Conservation (phyloP, 2,329 filamentous ascomycete species). For the Venturia asperata region DNA sequence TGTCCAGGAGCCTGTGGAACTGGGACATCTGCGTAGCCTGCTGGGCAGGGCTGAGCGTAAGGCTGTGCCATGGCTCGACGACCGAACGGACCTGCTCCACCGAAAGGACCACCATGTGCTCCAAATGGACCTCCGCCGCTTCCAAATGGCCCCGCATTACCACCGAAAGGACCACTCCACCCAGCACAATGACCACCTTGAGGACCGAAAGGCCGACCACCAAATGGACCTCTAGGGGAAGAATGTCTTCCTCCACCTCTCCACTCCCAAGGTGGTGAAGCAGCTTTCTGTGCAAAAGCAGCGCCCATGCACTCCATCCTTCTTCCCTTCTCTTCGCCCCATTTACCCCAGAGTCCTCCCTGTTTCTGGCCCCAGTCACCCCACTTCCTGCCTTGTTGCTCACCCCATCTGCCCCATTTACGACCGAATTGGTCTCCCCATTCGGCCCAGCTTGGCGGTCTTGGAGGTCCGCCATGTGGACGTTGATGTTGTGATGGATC, state of each 20-base stretch:
- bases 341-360: conserved; percentile 5
- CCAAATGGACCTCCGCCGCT: neutral
- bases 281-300: conserved; percentile 11
- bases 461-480: neutral
- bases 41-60: neutral
- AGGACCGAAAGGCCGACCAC: neutral
- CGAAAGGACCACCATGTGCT: neutral
- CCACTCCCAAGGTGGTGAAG: neutral
- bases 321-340: conserved; percentile 15
- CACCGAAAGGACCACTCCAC: neutral
- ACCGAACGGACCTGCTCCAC: too few species aligned
- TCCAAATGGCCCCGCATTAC: neutral
- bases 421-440: conserved; percentile 16
- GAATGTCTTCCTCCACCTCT: neutral
- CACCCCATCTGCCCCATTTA: conserved; percentile 9
- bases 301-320: conserved; percentile 4
- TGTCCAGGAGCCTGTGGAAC: conserved; percentile 3
- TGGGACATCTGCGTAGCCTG: neutral
- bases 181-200: neutral
- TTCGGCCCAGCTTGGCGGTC: conserved; percentile 9
- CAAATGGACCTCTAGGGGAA: neutral
- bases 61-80: neutral
- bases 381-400: conserved; percentile 14
- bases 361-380: conserved; percentile 12
- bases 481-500: neutral